Percentiles rank a stretch among this genome's conserved stretches.
These are phyloP conservation scores for Pseudogymnoascus sp. DNA, from an alignment of 2,329 filamentous ascomycete species.

Conservation along the genomic window DNA sequence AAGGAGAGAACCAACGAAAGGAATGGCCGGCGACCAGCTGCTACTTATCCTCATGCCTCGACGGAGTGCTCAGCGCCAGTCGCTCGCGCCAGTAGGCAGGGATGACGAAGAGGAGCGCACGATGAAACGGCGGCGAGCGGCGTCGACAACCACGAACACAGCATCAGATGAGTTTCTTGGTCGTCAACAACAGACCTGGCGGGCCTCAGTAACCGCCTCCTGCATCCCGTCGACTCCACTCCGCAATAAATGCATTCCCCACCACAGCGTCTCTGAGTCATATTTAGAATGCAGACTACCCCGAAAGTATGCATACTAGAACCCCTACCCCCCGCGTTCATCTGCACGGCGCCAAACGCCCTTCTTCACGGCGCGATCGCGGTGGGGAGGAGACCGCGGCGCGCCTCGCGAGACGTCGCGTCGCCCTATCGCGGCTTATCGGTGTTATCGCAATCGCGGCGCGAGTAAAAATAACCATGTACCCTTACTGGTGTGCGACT, in stretches of 20 bases:
- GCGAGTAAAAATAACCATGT: neutral
- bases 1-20: neutral
- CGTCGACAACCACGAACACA: constrained; percentile 7
- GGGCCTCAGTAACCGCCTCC: constrained; percentile 24
- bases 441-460: neutral
- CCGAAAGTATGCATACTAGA: neutral
- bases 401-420: neutral
- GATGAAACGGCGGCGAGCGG: neutral
- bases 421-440: neutral
- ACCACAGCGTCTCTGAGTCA: constrained; percentile 27
- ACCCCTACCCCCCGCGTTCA: neutral
- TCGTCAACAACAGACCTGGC: constrained; percentile 26
- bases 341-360: neutral
- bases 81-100: neutral
- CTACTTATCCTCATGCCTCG: constrained; percentile 25
- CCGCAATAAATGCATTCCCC: constrained; percentile 5
- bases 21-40: constrained; percentile 13
- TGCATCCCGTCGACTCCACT: constrained; percentile 10
- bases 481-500: neutral
- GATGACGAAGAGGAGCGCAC: neutral
- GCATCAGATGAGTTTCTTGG: constrained; percentile 26
- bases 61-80: constrained; percentile 9
- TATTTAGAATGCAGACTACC: constrained; percentile 18
- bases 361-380: neutral
- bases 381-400: neutral